Evolutionary conservation across 768 basidiomycete genomes (phyloP), one percentile per base, ranked within the genome.

Genomic region (Russula sp.): DNA sequence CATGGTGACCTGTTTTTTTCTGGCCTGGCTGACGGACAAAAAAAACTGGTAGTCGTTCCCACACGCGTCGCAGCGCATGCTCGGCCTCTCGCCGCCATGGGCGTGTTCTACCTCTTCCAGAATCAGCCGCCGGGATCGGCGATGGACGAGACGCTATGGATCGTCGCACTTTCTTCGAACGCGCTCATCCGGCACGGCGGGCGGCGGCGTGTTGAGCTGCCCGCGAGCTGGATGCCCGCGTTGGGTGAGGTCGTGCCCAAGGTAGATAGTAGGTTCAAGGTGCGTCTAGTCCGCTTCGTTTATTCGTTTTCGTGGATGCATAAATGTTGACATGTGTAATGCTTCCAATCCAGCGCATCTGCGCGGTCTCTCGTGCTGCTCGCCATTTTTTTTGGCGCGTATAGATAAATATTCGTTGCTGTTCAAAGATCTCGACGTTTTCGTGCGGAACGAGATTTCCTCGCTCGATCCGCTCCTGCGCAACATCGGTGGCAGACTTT

Each of bases 251-350:
- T 83, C 71, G 79, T 94, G 10, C 66, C 85, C 45, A 93, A 93
- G 73, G 83, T 92, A 46, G 93, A 96, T 70, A 77, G 79, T 36
- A 90, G 89, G 73, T 81, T 96, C 68, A 95, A 93, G 79, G 92
- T 90, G 50, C 39, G 34, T 20, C 25, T 29, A 29, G 1, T 29
- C 3, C 25, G 25, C 25, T 29, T 29, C 25, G 25, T 29, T 29
- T 29, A 1, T 29, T 29, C 25, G 25, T 29, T 29, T 29, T 29
- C 3, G 25, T 3, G 25, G 3, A 29, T 29, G 25, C 25, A 29
- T 29, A 10, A n/a, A 20, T 43, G 7, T 20, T 43, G 43, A 43
- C n/a, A 43, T 43, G 1, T 29, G 7, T 22, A 0, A 8, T 25
- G 25, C 25, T 29, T 29, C 25, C 25, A 29, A 29, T 29, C 25